These are phyloP conservation scores for Tolypocladium endophyticum DNA, from an alignment of 2,329 filamentous ascomycete species.

Conservation along the genomic window DNA sequence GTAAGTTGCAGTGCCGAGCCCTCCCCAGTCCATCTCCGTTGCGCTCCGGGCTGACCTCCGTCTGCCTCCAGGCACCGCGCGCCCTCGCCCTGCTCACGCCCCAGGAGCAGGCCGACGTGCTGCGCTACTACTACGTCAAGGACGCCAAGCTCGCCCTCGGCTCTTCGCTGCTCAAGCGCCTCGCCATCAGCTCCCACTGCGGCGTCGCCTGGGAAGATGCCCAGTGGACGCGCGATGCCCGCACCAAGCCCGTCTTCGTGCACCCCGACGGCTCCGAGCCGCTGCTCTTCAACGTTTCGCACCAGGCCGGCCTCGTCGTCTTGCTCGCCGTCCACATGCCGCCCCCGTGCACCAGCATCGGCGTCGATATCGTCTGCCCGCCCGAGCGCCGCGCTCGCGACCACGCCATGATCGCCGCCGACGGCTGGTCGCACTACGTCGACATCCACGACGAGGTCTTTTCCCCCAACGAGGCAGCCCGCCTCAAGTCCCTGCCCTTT, in stretches of 20 bases:
- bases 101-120: constrained; percentile 45
- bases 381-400: constrained; percentile 57
- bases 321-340: constrained; percentile 42
- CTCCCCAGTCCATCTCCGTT: background rate
- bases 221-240: constrained; percentile 42
- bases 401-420: constrained; percentile 39
- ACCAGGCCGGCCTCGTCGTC: constrained; percentile 66
- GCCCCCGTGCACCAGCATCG: constrained; percentile 38
- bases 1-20: constrained; percentile 24
- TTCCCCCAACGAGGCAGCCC: constrained; percentile 46
- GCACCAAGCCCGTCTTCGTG: constrained; percentile 42
- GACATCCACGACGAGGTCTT: constrained; percentile 66
- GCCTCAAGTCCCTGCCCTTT: constrained; percentile 42
- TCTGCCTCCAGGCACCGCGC: constrained; percentile 38
- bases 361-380: constrained; percentile 68
- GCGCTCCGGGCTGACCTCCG: background rate
- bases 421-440: constrained; percentile 58
- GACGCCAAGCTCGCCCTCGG: constrained; percentile 67
- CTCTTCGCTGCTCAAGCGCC: constrained; percentile 63
- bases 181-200: constrained; percentile 19
- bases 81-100: constrained; percentile 40
- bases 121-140: constrained; percentile 53
- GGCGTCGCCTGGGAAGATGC: constrained; percentile 51
- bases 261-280: constrained; percentile 36
- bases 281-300: constrained; percentile 64